These are phyloP conservation scores for Lipomyces chichibuensis DNA, from an alignment of 805 yeast species.

Conservation along the genomic window DNA sequence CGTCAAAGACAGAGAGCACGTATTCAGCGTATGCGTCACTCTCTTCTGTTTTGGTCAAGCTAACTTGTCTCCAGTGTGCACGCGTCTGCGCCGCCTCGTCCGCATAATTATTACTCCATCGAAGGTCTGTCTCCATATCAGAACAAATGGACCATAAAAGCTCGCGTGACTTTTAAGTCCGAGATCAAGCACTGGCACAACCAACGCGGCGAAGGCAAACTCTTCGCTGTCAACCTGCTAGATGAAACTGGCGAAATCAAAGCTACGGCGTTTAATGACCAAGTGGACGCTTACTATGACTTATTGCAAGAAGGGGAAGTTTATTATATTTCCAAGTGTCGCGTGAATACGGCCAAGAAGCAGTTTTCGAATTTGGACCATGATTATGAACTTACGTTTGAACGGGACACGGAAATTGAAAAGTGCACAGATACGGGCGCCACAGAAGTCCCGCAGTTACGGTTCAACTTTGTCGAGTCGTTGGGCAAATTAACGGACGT, in stretches of 20 bases:
- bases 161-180: constrained; percentile 84
- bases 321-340: constrained; percentile 78
- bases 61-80: neutral
- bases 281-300: constrained; percentile 77
- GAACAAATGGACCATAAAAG: constrained; percentile 88
- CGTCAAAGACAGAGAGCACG: neutral
- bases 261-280: constrained; percentile 90
- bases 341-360: constrained; percentile 81
- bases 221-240: constrained; percentile 82
- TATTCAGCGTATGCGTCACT: neutral
- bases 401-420: constrained; percentile 73
- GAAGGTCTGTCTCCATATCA: constrained; percentile 91
- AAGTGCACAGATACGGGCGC: constrained; percentile 61
- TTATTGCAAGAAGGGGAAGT: constrained; percentile 85
- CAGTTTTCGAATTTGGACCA: constrained; percentile 82
- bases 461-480: constrained; percentile 69
- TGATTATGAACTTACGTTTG: constrained; percentile 84
- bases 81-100: constrained; percentile 9
- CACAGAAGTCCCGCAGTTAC: constrained; percentile 72
- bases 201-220: constrained; percentile 83
- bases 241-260: constrained; percentile 96
- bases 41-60: neutral
- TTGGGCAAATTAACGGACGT: constrained; percentile 65
- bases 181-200: constrained; percentile 88
- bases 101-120: constrained; percentile 60